Base-by-base conservation (phyloP, 1,284 basidiomycete genomes). In the Spongispora temasekensis region DNA sequence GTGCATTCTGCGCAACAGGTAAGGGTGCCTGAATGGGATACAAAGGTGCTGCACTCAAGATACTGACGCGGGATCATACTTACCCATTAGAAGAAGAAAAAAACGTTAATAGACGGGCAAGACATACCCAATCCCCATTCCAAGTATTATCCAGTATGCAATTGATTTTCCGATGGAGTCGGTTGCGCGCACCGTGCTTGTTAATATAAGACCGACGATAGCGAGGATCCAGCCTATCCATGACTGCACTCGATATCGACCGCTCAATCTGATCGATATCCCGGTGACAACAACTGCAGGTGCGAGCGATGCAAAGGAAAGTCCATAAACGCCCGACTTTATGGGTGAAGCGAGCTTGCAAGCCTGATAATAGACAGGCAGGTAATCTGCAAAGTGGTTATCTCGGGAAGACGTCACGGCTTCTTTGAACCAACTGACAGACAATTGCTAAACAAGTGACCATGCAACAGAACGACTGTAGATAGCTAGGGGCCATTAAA, bases 21-120 rank as follows among this genome's bases (percentile, higher is more conserved):
- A 75, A 46, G 0, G 72, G 74, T 3, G 76, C 74, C 37, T 76
- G 69, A 12, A 76, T 71, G 4, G 75, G 68, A 52, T 76, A 78
- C 28, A 68, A 61, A 12, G 64, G 40, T 32, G 61, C 63, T 9
- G 65, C 57, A 7, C 52, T 54, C 50, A 70, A 23, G 4, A 9
- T 10, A 28, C 66, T 66, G 30, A 8, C 35, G 8, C 7, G 32
- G 13, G 9, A 27, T n/a, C 46, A 48, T 17, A 48, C 25, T 46
- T 46, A 46, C 17, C 9, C 42, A 8, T 46, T 23, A 25, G 21
- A 46, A 23, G 21, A 46, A 23, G 8, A 27, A 30, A 17, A 31
- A n/a, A 51, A 30, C n/a, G 9, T 52, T 13, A 13, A 30, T 52
- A 5, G 13, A 23, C 30, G 28, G n/a, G 4, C 7, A 32, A 7